Evolutionary conservation across 2,329 filamentous ascomycete species (phyloP), one percentile per base, ranked within the genome.

Genomic region (Ophiostoma australiae): DNA sequence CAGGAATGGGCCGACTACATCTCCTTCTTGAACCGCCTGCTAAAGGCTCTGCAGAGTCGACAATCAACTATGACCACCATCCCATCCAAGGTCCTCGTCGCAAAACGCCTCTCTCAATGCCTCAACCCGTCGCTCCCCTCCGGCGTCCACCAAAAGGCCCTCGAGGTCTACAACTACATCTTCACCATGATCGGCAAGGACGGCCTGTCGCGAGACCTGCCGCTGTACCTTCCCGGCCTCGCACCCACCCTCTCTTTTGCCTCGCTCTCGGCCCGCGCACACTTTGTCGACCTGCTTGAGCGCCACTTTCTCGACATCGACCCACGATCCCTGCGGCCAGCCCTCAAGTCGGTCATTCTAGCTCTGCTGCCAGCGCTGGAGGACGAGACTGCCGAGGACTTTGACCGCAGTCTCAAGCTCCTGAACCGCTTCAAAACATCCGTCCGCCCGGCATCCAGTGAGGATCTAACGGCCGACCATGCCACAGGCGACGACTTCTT

Each of bases 1-100:
- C 93, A 98, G 81, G 95, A 99, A 88, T 99, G 95, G 95, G 95
- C 96, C 68, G 95, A 99, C 82, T 99, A 99, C 79, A 99, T 99
- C 77, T 97, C 94, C 23, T 99, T 98, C 79, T 83, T 99, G 71
- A 96, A 92, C 78, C 89, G 93, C 73, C 84, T 99, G 68, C 84
- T 97, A 73, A 98, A 97, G 92, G 93, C 94, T 52, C 85, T 99
- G 31, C 95, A 99, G 87, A 88, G 91, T 65, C 92, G 94, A 74
- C 92, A 92, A 33, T 82, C 90, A 65, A 89, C 88, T 72, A 86
- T 89, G 71, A 86, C 87, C 10, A 82, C 89, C 44, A 89, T 99
- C 72, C 94, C 95, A 15, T 89, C 94, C 76, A 97, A 94, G 81
- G 84, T 87, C 23, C 85, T 89, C 71, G 90, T 99, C 77, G 91